Evolutionary conservation across 2,329 filamentous ascomycete genomes (phyloP).

Genomic region (Aspergillus novoparasiticus): DNA sequence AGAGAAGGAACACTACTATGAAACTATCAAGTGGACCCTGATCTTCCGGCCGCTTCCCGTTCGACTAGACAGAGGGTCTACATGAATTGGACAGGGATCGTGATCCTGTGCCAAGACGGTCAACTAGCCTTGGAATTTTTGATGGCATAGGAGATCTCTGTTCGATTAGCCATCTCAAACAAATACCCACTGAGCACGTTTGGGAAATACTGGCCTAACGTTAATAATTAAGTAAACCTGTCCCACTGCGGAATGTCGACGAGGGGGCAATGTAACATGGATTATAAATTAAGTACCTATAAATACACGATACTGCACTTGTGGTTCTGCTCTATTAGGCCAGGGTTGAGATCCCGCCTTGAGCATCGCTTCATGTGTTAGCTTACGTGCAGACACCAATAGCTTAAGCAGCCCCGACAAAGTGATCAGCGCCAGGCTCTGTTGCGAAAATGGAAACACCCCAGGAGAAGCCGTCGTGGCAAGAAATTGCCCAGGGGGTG

Average conservation of each 20-base stretch:
- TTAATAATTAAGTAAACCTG: background rate
- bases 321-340: background rate
- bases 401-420: background rate
- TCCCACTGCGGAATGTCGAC: background rate
- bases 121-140: background rate
- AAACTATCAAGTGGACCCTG: background rate
- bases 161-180: background rate
- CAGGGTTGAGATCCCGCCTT: background rate
- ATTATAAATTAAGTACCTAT: background rate
- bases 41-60: background rate
- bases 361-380: background rate
- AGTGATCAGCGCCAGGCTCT: background rate
- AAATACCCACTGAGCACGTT: background rate
- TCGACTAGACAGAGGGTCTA: background rate
- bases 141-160: background rate
- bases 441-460: background rate
- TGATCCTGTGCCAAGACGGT: background rate
- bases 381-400: background rate
- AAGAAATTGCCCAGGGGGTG: background rate
- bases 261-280: background rate
- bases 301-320: background rate
- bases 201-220: background rate
- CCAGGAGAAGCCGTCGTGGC: background rate
- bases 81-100: background rate
- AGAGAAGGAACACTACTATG: too few relatives aligned